Evolutionary conservation across 2,329 filamentous ascomycete genomes (phyloP).

Genomic region (Ampelomyces quisqualis): DNA sequence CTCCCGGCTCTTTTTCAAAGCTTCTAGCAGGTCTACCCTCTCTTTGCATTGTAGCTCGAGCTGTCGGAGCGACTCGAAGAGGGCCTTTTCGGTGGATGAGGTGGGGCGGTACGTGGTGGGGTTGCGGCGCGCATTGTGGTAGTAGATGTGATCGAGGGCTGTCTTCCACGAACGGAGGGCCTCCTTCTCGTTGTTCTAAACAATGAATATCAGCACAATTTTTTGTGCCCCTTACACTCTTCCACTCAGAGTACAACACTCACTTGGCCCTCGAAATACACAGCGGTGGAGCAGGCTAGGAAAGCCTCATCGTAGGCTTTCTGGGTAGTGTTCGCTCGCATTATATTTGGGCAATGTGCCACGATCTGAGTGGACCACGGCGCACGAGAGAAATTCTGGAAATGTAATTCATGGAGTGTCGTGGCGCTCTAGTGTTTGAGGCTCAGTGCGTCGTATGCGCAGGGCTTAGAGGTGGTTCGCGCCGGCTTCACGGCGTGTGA

Average conservation of each 20-base stretch:
- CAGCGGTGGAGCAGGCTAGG: constrained; percentile 88
- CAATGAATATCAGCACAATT: constrained; percentile 2
- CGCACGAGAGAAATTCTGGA: constrained; percentile 46
- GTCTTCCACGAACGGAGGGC: constrained; percentile 87
- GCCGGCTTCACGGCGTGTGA: constrained; percentile 35
- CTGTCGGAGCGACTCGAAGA: constrained; percentile 77
- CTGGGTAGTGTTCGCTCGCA: constrained; percentile 71
- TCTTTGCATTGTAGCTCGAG: constrained; percentile 93
- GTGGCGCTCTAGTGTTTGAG: constrained; percentile 19
- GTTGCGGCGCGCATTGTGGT: constrained; percentile 76
- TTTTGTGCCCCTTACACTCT: background rate
- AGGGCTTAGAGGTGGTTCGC: constrained; percentile 24
- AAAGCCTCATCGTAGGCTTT: constrained; percentile 98
- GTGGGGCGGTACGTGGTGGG: constrained; percentile 68
- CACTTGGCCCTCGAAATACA: constrained; percentile 94
- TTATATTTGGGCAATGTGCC: constrained; percentile 24
- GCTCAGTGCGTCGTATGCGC: constrained; percentile 22
- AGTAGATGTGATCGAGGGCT: constrained; percentile 84
- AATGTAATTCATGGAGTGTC: constrained; percentile 10
- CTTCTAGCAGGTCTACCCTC: constrained; percentile 82
- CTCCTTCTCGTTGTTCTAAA: constrained; percentile 84
- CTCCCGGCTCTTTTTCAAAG: constrained; percentile 66
- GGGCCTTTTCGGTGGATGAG: constrained; percentile 78
- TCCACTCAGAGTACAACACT: constrained; percentile 14
- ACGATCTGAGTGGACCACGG: constrained; percentile 8